Evolutionary conservation across 2,329 filamentous ascomycete species (phyloP), one percentile per base, ranked within the genome.

Genomic region (Tolypocladium ovalisporum): DNA sequence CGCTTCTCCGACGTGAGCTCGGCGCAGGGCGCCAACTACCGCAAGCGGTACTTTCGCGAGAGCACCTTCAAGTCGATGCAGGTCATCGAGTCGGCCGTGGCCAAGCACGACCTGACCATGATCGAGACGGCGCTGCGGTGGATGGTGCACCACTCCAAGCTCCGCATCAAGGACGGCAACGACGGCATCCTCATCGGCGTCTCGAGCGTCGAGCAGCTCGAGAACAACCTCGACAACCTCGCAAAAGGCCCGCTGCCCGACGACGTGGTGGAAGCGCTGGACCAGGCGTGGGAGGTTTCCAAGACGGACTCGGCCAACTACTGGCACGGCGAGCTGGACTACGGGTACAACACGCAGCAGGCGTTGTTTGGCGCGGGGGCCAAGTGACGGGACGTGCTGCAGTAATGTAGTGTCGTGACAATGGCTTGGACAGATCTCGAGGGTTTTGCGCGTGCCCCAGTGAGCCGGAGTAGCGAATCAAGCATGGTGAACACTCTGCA

Each of bases 91-190:
- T 74, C 78, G 3, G 87, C 85, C 1, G 81, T 83, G 1, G 74
- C 84, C 64, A 87, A 88, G 71, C 79, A 90, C 67, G 81, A 79
- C 1, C 68, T 93, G 62, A 86, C 82, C 3, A 72, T 89, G 68
- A 79, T 90, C 52, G 89, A 94, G 73, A 84, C 81, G 19, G 88
- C 88, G 1, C 75, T 92, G 67, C 79, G 89, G 55, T 93, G 89
- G 88, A 70, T 80, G 56, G 79, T 82, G 54, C 87, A 92, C 68
- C 89, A 93, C 71, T 88, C 85, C 8, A 71, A 75, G 58, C 73
- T 86, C 51, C 78, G 74, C 60, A 68, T 79, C 61, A 77, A 74
- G 62, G 69, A 75, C 44, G 79, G 79, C 37, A 79, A 79, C 63
- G 84, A 86, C 68, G 82, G 79, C 37, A 75, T 86, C 62, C 74